These are phyloP conservation scores for Metarhizium guizhouense DNA, from an alignment of 2,329 filamentous ascomycete genomes.

Conservation along the genomic window DNA sequence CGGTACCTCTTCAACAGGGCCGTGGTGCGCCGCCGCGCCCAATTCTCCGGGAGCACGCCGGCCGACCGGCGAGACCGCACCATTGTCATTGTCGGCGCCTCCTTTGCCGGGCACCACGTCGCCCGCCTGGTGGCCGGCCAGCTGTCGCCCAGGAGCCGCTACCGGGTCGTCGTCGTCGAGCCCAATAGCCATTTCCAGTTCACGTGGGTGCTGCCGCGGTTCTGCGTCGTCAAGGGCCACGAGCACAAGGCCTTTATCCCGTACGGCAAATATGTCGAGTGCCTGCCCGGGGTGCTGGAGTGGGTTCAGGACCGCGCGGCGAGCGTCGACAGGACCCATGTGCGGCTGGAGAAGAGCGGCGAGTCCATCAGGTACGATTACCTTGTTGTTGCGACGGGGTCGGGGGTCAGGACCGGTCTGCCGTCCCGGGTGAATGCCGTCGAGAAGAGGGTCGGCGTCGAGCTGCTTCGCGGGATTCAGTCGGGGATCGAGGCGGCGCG, in stretches of 20 bases:
- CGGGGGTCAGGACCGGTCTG: conserved; percentile 31
- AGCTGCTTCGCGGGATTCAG: conserved; percentile 37
- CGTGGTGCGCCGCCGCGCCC: conserved; percentile 7
- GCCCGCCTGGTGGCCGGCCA: conserved; percentile 37
- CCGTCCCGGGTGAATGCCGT: conserved; percentile 38
- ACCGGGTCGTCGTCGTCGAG: conserved; percentile 47
- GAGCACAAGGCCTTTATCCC: conserved; percentile 54
- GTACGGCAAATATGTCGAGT: conserved; percentile 34
- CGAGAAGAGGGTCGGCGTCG: conserved; percentile 32
- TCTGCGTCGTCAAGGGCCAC: conserved; percentile 42
- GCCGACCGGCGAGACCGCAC: conserved; percentile 24
- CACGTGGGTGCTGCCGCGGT: conserved; percentile 51
- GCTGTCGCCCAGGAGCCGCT: conserved; percentile 36
- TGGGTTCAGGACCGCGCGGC: conserved; percentile 35
- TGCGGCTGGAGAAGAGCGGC: conserved; percentile 31
- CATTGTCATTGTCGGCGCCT: conserved; percentile 48
- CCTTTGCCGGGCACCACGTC: conserved; percentile 45
- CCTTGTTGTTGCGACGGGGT: conserved; percentile 49
- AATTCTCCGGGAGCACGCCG: conserved; percentile 8
- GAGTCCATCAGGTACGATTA: conserved; percentile 42
- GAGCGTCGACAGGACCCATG: conserved; percentile 24
- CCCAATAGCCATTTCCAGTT: conserved; percentile 53
- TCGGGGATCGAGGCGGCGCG: conserved; percentile 30
- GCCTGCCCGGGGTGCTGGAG: conserved; percentile 21
- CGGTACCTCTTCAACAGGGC: conserved; percentile 11